Evolutionary conservation across 805 yeast species (phyloP), one percentile per base, ranked within the genome.

Genomic region (Schwanniomyces sp.): DNA sequence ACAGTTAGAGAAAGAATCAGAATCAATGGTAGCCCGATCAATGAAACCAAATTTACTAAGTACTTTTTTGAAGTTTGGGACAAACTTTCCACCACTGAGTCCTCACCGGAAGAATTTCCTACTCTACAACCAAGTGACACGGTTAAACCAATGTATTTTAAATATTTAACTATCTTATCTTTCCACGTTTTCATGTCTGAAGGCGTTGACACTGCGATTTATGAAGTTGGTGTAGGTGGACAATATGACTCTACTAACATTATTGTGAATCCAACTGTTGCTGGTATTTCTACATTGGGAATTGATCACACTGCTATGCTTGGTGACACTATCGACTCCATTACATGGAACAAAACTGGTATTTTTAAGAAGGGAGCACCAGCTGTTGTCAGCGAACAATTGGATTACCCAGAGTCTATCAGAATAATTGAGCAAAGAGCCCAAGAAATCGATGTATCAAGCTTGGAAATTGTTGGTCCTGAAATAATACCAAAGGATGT

Each of bases 141-240:
- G 8, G 78, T 82, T 48, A 91, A 88, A 62, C 97, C 97, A 11
- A 92, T 90, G 63, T 94, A 94, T 65, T 94, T 94, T 78, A 85
- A 96, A 61, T 95, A 81, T 66, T 71, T 94, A 62, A 94, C 99
- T 0, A 69, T 95, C 14, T 66, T 94, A 50, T 89, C 97, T 2
- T 94, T 91, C 72, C 97, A 95, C 63, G 86, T 90, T 0, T 95
- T 95, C 57, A 64, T 89, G 69, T 77, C 81, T 46, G 99, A 94
- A 67, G 86, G 88, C 1, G 91, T 94, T n/a, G 88, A 91, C 61
- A 81, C 96, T 30, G 97, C 98, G 10, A 85, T 94, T 34, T 91
- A 88, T 61, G 99, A 94, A 65, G 99, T 95, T 27, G 99, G 99
- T 18, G 96, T 94, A 41, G 99, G 99, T 26, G 99, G 99, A 6